Evolutionary conservation across 768 basidiomycete genomes (phyloP).

Genomic region (Tricholoma sp.): DNA sequence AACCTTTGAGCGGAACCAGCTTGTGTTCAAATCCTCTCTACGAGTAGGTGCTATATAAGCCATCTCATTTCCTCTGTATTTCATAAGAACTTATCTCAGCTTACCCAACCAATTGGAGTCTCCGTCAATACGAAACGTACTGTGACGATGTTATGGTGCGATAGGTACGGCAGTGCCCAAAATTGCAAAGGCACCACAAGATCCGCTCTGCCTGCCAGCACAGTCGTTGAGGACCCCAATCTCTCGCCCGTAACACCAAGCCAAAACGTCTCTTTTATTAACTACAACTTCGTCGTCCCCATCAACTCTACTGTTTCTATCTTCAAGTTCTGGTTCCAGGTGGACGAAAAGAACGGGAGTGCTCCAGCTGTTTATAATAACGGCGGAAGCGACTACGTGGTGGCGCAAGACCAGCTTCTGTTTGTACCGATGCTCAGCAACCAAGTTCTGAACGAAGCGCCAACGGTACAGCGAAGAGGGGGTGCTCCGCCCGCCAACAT

Average conservation of each 20-base stretch:
- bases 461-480: conserved; percentile 15
- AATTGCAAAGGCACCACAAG: conserved; percentile 29
- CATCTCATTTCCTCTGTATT: background rate
- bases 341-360: conserved; percentile 40
- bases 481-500: conserved; percentile 18
- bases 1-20: conserved; percentile 28
- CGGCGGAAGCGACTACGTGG: conserved; percentile 34
- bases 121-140: conserved; percentile 32
- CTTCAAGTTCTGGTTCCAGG: conserved; percentile 45
- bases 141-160: conserved; percentile 40
- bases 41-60: conserved; percentile 23
- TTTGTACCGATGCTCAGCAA: conserved; percentile 37
- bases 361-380: conserved; percentile 32
- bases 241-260: conserved; percentile 31
- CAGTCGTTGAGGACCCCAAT: conserved; percentile 26
- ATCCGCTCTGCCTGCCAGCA: conserved; percentile 25
- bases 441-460: conserved; percentile 14
- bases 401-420: conserved; percentile 38
- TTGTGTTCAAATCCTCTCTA: conserved; percentile 36
- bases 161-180: conserved; percentile 29
- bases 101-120: conserved; percentile 28
- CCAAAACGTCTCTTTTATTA: conserved; percentile 30
- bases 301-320: conserved; percentile 36
- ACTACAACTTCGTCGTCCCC: conserved; percentile 40
- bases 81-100: conserved; percentile 17